Percentiles rank a stretch among this genome's conserved stretches.
Conservation (phyloP, 306 rosid species). For the Hippophae gyantsensis region DNA sequence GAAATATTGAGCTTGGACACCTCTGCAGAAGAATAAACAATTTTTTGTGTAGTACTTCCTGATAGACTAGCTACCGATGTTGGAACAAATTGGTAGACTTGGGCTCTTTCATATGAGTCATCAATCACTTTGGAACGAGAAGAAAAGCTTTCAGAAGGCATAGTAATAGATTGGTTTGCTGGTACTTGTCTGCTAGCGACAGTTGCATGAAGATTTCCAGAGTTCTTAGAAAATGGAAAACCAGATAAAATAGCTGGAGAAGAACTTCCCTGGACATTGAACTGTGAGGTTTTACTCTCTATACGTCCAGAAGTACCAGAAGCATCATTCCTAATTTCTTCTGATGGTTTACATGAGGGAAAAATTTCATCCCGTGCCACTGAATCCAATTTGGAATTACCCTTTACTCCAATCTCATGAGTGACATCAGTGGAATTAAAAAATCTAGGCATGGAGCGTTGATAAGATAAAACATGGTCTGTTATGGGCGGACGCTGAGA, state of each 20-base stretch:
- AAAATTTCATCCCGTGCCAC: conserved; percentile 35
- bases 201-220: conserved; percentile 45
- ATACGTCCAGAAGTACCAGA: conserved; percentile 23
- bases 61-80: conserved; percentile 38
- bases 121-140: conserved; percentile 33
- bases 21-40: conserved; percentile 28
- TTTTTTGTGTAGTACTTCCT: conserved; percentile 25
- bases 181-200: conserved; percentile 43
- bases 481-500: conserved; percentile 49
- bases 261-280: conserved; percentile 43
- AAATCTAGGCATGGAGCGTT: conserved; percentile 39
- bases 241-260: conserved; percentile 44
- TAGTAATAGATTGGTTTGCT: conserved; percentile 18
- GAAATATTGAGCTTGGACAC: conserved; percentile 25
- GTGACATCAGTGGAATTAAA: conserved; percentile 27
- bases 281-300: conserved; percentile 38
- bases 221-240: conserved; percentile 56
- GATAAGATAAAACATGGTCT: conserved; percentile 43
- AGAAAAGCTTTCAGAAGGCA: conserved; percentile 39
- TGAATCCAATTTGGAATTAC: conserved; percentile 45
- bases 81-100: conserved; percentile 42
- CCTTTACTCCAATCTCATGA: conserved; percentile 51
- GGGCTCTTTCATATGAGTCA: conserved; percentile 50
- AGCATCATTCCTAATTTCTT: conserved; percentile 38
- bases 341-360: conserved; percentile 39